Evolutionary conservation across 2,329 filamentous ascomycete species (phyloP).

Genomic region (Aspergillus ruber): DNA sequence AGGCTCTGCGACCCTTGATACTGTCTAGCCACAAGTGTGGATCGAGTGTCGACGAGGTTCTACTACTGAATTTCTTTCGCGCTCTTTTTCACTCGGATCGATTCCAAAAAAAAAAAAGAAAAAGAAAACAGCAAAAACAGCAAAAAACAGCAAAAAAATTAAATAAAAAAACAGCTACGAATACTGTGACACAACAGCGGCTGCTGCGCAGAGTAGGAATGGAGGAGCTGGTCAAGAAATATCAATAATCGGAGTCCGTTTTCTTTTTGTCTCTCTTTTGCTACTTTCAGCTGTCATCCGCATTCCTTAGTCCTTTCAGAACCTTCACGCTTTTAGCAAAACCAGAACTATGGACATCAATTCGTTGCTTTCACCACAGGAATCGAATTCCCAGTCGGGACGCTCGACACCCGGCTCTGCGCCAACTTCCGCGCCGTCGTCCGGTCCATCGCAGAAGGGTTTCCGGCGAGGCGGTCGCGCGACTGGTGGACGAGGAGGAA

Average conservation of each 20-base stretch:
- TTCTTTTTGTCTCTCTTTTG: slow-evolving; percentile 1
- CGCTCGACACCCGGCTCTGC: slow-evolving; percentile 25
- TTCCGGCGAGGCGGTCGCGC: slow-evolving; percentile 31
- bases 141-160: not conserved
- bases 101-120: not conserved
- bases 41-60: too few relatives aligned
- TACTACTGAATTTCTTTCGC: not conserved
- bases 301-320: slow-evolving; percentile 1
- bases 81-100: not conserved
- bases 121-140: not conserved
- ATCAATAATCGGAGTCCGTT: slow-evolving; percentile 7
- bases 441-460: slow-evolving; percentile 28
- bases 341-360: slow-evolving; percentile 40
- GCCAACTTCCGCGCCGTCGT: slow-evolving; percentile 16
- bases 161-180: not conserved
- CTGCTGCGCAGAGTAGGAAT: slow-evolving; percentile 27
- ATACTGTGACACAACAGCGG: slow-evolving; percentile 16
- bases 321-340: not conserved
- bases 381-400: slow-evolving; percentile 33
- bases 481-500: slow-evolving; percentile 24
- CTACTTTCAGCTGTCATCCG: not conserved
- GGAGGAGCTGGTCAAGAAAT: slow-evolving; percentile 23
- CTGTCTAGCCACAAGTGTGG: too few relatives aligned
- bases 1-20: not conserved
- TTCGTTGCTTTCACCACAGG: slow-evolving; percentile 40